These are phyloP conservation scores for Thielaviopsis musarum DNA, from an alignment of 2,329 filamentous ascomycete species.

Conservation along the genomic window DNA sequence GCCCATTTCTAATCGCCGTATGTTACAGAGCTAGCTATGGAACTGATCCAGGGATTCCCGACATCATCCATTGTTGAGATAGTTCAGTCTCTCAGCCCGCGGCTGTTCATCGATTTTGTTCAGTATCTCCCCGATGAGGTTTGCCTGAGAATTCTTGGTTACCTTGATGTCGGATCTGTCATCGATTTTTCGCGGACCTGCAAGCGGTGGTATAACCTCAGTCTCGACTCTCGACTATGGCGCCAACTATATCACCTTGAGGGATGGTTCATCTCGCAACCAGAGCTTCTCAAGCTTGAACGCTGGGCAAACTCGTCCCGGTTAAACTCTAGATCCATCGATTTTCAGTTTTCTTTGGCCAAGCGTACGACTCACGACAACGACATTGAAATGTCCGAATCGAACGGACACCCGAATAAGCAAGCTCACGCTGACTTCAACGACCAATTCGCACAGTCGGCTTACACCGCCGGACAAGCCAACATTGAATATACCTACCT, in stretches of 20 bases:
- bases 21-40: constrained; percentile 57
- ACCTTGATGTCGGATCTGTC: constrained; percentile 66
- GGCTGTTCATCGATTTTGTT: constrained; percentile 87
- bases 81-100: constrained; percentile 61
- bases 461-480: constrained; percentile 19
- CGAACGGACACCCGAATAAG: constrained; percentile 30
- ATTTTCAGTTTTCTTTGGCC: constrained; percentile 5
- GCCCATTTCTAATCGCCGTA: background rate
- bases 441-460: background rate
- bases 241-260: constrained; percentile 65
- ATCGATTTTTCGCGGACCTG: constrained; percentile 66
- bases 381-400: constrained; percentile 21
- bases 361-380: background rate
- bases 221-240: constrained; percentile 77
- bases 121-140: constrained; percentile 75
- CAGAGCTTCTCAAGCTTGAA: constrained; percentile 36
- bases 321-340: constrained; percentile 4
- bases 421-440: background rate
- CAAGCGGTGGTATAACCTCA: constrained; percentile 62
- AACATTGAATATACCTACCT: constrained; percentile 1
- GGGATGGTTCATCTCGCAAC: constrained; percentile 61
- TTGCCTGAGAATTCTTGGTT: constrained; percentile 74
- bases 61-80: constrained; percentile 67
- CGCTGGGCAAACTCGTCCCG: constrained; percentile 11
- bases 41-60: constrained; percentile 59